Conservation (phyloP, 495 filamentous ascomycete species). For the Aspergillus baeticus region DNA sequence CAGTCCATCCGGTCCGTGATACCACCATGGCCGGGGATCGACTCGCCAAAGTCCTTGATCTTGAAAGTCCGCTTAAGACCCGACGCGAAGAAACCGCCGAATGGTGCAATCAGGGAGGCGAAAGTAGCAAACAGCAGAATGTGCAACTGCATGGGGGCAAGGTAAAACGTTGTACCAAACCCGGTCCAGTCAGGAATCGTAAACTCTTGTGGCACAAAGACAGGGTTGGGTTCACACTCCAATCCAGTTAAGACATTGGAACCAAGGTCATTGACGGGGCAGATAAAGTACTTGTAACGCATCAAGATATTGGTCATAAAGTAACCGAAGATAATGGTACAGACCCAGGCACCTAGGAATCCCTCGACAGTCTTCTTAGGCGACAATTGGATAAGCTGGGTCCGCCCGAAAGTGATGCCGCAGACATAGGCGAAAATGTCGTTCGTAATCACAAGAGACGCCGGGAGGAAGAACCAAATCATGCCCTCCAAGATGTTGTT, state of each 20-base stretch:
- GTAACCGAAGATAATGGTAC: constrained; percentile 83
- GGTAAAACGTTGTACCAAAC: constrained; percentile 58
- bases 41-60: constrained; percentile 99
- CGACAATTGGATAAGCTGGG: constrained; percentile 95
- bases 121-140: constrained; percentile 89
- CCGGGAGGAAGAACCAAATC: constrained; percentile 99
- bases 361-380: constrained; percentile 99
- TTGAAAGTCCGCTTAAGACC: constrained; percentile 99
- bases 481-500: constrained; percentile 99
- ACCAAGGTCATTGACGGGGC: constrained; percentile 94
- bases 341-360: constrained; percentile 95
- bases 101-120: constrained; percentile 94
- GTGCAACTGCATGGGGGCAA: constrained; percentile 93
- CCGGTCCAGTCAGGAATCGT: constrained; percentile 69
- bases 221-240: constrained; percentile 88
- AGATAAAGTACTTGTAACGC: constrained; percentile 96
- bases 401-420: constrained; percentile 94
- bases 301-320: constrained; percentile 84
- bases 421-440: constrained; percentile 99
- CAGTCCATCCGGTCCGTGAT: constrained; percentile 99
- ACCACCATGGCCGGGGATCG: constrained; percentile 95
- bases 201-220: constrained; percentile 79
- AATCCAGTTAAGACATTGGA: constrained; percentile 90
- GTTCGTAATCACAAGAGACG: constrained; percentile 93
- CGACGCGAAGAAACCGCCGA: constrained; percentile 98